These are phyloP conservation scores for Kwoniella sp. DNA, from an alignment of 768 basidiomycete genomes.

Conservation along the genomic window DNA sequence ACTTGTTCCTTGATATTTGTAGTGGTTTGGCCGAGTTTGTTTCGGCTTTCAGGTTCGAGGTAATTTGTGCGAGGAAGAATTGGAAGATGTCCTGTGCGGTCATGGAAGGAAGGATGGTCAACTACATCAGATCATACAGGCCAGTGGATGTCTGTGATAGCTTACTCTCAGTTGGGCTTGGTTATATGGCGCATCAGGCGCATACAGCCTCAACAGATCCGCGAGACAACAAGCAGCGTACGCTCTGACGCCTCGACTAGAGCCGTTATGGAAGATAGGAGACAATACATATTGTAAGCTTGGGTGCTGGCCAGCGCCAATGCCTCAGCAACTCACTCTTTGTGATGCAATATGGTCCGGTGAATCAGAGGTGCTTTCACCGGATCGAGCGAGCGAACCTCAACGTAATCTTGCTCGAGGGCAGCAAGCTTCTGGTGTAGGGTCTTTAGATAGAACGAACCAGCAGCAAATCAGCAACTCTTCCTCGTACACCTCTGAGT, in stretches of 20 bases:
- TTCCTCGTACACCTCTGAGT: too few relatives aligned
- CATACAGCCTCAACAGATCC: constrained; percentile 88
- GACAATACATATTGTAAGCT: constrained; percentile 14
- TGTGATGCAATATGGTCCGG: constrained; percentile 82
- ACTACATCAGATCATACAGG: too few relatives aligned
- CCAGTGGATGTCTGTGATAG: not conserved
- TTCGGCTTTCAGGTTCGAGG: constrained; percentile 59
- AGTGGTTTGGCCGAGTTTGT: constrained; percentile 28
- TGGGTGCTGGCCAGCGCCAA: not conserved
- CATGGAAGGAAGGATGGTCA: not conserved
- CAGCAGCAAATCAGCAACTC: too few relatives aligned
- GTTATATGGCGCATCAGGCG: constrained; percentile 95
- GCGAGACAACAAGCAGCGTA: constrained; percentile 92
- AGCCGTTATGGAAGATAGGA: not conserved
- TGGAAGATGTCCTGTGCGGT: constrained; percentile 81
- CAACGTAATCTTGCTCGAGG: constrained; percentile 85
- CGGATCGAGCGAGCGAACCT: constrained; percentile 68
- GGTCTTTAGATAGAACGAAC: constrained; percentile 37
- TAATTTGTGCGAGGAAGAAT: constrained; percentile 89
- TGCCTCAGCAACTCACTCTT: constrained; percentile 62
- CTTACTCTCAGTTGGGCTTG: constrained; percentile 69
- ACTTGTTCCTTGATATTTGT: constrained; percentile 32
- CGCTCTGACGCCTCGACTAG: constrained; percentile 81
- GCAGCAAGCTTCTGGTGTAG: constrained; percentile 64
- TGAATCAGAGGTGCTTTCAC: constrained; percentile 79